Conservation (phyloP, 1,139 yeast species). For the Pneumocystis oryctolagi region DNA sequence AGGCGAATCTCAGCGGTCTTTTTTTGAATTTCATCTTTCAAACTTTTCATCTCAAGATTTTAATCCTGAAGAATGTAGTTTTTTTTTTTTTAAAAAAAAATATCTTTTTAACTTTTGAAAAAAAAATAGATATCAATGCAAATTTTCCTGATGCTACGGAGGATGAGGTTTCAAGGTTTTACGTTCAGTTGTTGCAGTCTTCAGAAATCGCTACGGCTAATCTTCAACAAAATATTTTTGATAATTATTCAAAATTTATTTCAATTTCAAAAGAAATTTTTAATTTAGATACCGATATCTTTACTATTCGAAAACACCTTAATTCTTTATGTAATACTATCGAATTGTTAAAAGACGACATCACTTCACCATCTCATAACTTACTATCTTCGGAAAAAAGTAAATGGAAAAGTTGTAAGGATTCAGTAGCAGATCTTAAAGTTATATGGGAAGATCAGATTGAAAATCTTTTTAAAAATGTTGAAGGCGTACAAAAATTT, state of each 20-base stretch:
- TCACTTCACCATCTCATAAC: constrained; percentile 1
- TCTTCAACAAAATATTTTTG: constrained; percentile 12
- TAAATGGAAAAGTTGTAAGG: constrained; percentile 23
- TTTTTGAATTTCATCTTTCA: neutral
- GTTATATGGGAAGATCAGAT: constrained; percentile 70
- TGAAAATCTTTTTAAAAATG: constrained; percentile 58
- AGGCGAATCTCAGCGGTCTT: neutral
- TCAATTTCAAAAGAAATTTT: constrained; percentile 13
- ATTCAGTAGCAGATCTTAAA: constrained; percentile 58
- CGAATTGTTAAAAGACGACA: constrained; percentile 7
- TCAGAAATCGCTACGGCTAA: constrained; percentile 7
- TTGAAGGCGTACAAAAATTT: constrained; percentile 78
- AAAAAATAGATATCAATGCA: constrained; percentile 6
- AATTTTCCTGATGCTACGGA: constrained; percentile 11
- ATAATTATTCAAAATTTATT: constrained; percentile 13
- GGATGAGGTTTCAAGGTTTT: constrained; percentile 11
- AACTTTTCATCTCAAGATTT: constrained; percentile 10
- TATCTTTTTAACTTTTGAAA: neutral
- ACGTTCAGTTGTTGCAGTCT: constrained; percentile 5
- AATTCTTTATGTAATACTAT: constrained; percentile 6
- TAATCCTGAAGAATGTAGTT: constrained; percentile 8
- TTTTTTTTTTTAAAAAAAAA: neutral
- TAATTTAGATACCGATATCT: constrained; percentile 11
- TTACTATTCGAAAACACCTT: constrained; percentile 9
- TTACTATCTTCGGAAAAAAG: neutral